These are phyloP conservation scores for Isatis lusitanica DNA, from an alignment of 441 rosid genomes.

Conservation along the genomic window DNA sequence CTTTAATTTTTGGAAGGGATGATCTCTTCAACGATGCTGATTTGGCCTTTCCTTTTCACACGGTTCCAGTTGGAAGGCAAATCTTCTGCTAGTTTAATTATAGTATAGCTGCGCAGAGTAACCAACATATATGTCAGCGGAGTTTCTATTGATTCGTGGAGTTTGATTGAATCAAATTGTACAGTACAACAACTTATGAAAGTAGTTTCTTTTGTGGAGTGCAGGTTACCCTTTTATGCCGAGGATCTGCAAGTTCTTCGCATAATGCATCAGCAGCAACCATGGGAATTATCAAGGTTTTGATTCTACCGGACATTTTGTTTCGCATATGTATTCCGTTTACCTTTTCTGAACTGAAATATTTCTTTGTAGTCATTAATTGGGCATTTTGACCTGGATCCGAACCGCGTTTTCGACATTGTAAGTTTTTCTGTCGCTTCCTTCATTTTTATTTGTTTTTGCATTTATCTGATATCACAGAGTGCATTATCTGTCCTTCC, in stretches of 20 bases:
- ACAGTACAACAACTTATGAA: constrained; percentile 22
- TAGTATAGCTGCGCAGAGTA: constrained; percentile 15
- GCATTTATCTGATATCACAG: background rate
- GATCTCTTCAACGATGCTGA: constrained; percentile 18
- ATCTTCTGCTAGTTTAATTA: constrained; percentile 25
- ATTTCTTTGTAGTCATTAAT: constrained; percentile 81
- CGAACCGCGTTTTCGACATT: constrained; percentile 98
- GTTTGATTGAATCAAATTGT: constrained; percentile 16
- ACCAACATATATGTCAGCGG: constrained; percentile 5
- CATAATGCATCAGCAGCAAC: constrained; percentile 73
- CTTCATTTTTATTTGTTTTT: constrained; percentile 19
- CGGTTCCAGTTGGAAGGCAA: constrained; percentile 17
- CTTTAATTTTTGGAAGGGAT: constrained; percentile 19
- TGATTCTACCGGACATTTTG: constrained; percentile 20
- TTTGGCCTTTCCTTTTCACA: constrained; percentile 28
- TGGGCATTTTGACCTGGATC: constrained; percentile 99
- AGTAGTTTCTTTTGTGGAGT: constrained; percentile 28
- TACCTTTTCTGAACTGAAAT: constrained; percentile 36
- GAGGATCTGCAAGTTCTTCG: constrained; percentile 69
- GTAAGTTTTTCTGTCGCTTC: constrained; percentile 55
- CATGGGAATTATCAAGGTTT: constrained; percentile 96
- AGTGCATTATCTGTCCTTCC: constrained; percentile 4
- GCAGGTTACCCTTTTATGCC: constrained; percentile 94
- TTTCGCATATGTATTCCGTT: constrained; percentile 24
- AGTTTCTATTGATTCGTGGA: constrained; percentile 11